Conservation (phyloP, 2,329 filamentous ascomycete genomes). For the Cladophialophora bantiana region DNA sequence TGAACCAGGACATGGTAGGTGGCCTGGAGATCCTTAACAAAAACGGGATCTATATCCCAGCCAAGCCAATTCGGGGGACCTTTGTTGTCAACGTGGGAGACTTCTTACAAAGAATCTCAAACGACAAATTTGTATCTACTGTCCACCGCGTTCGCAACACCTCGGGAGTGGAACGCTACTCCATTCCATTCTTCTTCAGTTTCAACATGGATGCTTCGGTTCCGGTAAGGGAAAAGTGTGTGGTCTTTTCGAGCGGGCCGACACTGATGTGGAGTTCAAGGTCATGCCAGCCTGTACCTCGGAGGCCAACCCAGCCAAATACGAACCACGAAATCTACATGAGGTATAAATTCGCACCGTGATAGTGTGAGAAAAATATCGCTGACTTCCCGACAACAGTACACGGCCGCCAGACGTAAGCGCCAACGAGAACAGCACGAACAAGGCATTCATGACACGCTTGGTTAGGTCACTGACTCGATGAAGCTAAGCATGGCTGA, state of each 20-base stretch:
- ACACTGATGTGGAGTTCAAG: slow-evolving; percentile 58
- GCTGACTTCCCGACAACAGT: slow-evolving; percentile 4
- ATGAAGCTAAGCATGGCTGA: neutral
- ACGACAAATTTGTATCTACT: slow-evolving; percentile 58
- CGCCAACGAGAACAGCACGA: slow-evolving; percentile 16
- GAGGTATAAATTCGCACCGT: slow-evolving; percentile 9
- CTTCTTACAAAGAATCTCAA: slow-evolving; percentile 58
- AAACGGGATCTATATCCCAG: slow-evolving; percentile 53
- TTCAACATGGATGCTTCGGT: slow-evolving; percentile 31
- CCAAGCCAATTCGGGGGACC: slow-evolving; percentile 49
- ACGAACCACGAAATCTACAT: slow-evolving; percentile 50
- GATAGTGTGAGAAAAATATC: neutral
- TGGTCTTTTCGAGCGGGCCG: neutral
- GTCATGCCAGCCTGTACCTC: slow-evolving; percentile 53
- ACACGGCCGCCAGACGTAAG: slow-evolving; percentile 13
- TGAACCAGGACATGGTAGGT: slow-evolving; percentile 62
- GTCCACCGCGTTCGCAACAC: slow-evolving; percentile 61
- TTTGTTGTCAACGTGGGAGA: slow-evolving; percentile 60
- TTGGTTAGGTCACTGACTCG: neutral
- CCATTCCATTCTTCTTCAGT: slow-evolving; percentile 35
- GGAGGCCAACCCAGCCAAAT: slow-evolving; percentile 55
- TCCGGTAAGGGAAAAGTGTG: neutral
- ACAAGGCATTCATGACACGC: slow-evolving; percentile 15
- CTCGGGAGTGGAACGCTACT: slow-evolving; percentile 37
- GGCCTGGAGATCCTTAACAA: slow-evolving; percentile 58